Conservation (phyloP, 495 filamentous ascomycete species). For the Tuber borchii region DNA sequence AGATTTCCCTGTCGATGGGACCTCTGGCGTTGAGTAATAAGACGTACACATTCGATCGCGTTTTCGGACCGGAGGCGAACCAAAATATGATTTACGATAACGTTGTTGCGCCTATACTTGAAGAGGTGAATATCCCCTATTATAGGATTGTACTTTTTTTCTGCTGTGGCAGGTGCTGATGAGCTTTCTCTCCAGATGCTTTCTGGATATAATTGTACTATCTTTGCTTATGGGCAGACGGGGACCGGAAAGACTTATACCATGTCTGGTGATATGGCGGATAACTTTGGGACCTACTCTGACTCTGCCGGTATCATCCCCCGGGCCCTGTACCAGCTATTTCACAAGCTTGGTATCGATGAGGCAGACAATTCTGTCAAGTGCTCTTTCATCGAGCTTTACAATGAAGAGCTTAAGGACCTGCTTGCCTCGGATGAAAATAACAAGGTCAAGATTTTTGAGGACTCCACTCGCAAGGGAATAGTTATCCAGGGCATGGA, state of each 20-base stretch:
- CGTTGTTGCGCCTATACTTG: slow-evolving; percentile 81
- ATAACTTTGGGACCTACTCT: slow-evolving; percentile 73
- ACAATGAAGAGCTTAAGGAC: slow-evolving; percentile 94
- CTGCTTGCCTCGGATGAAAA: slow-evolving; percentile 72
- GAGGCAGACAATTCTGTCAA: slow-evolving; percentile 86
- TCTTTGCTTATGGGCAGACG: slow-evolving; percentile 97
- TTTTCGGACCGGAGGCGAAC: slow-evolving; percentile 92
- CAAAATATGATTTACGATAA: slow-evolving; percentile 89
- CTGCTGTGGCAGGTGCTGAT: background rate
- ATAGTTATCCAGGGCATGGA: slow-evolving; percentile 94
- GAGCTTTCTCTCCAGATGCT: slow-evolving; percentile 60
- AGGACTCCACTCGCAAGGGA: slow-evolving; percentile 78
- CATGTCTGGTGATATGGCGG: slow-evolving; percentile 95
- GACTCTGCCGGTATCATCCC: slow-evolving; percentile 93
- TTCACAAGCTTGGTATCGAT: slow-evolving; percentile 62
- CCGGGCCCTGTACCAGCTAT: slow-evolving; percentile 75
- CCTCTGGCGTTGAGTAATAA: slow-evolving; percentile 82
- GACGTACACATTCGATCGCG: slow-evolving; percentile 91
- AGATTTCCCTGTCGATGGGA: slow-evolving; percentile 83
- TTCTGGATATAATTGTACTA: slow-evolving; percentile 93
- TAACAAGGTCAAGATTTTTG: slow-evolving; percentile 87
- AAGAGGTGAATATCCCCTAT: slow-evolving; percentile 60
- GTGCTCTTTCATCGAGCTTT: slow-evolving; percentile 96
- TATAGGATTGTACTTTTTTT: background rate
- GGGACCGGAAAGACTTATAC: slow-evolving; percentile 98